Evolutionary conservation across 805 yeast genomes (phyloP), one percentile per base, ranked within the genome.

Genomic region (Sugiyamaella boreocaroliniensis): DNA sequence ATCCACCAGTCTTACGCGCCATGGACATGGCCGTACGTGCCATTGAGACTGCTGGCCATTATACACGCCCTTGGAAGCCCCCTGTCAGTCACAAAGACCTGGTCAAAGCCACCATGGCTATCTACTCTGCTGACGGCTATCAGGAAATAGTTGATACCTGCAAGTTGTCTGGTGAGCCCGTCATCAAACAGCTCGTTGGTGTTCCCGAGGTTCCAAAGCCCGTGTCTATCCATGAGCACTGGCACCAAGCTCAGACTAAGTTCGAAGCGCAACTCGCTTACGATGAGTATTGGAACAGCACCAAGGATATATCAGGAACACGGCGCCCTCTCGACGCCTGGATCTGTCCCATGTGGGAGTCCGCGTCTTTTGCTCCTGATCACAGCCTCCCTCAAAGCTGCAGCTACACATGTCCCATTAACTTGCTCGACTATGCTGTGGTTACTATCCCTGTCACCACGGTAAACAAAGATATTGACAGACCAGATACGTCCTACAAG

Each of bases 1-100:
- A 76, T 22, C 80, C 83, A 7, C 80, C 81, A 2, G 68, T 79
- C 8, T 52, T 66, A 11, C 69, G 82, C 52, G 83, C 78, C 1
- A 47, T 81, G 52, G 68, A 62, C 19, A 58, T 59, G 40, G 57
- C 73, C 44, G 57, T 61, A 34, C 71, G 20, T 10, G 57, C 58
- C 20, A 47, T 58, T 16, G 18, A 29, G 16, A 32, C 29, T 8
- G 49, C 57, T n/a, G 53, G 50, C 9, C 51, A 55, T 40, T 55
- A 63, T 16, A 63, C 64, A 43, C 49, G 66, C 1, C 55, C 61
- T 1, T 64, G 65, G 50, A 60, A 71, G 22, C 73, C 80, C 26
- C 61, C 66, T 11, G 42, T 47, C 2, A 48, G 40, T 16, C 47
- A 40, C 10, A 20, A 16, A 41, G 44, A 47, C 14, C 37, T 32